Evolutionary conservation across 306 rosid species (phyloP), one percentile per base, ranked within the genome.

Genomic region (Cicer arietinum): DNA sequence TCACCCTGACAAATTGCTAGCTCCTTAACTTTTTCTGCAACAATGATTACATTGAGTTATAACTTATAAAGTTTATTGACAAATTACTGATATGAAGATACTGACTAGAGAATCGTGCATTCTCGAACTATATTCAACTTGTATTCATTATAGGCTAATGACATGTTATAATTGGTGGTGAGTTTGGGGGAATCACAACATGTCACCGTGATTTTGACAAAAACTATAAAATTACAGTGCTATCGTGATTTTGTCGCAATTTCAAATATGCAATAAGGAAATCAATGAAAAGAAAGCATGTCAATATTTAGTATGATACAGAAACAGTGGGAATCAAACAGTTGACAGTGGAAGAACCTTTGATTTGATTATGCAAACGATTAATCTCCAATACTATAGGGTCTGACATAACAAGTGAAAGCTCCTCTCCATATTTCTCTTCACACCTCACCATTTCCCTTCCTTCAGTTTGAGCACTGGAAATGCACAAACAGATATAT

Each of bases 351-450:
- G 82, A 75, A 42, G 50, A 84, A 90, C 98, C 97, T 91, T 73
- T 80, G 81, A 90, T 87, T 37, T 79, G 86, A 78, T 87, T 89
- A 69, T 91, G 90, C 80, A 94, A 77, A 46, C 92, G 91, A 64
- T 86, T 80, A 77, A 91, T 87, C 91, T 94, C 94, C 75, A 91
- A 86, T 60, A 81, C 80, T 70, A 91, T 56, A 1, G 96, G 92
- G 85, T 88, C 88, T 16, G 89, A 72, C 44, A 82, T 89, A 65
- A 81, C 69, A 68, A 83, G 75, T 22, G 81, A 85, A 62, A 47
- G 79, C 44, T 87, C 87, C 50, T 87, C 94, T 41, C 82, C 82
- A 62, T 57, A 64, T 47, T 76, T 83, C 67, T 88, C 90, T 74
- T 88, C 91, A 69, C 82, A 81, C 76, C 87, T 80, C 85, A 60